Evolutionary conservation across 192 early-diverging fungal species (phyloP), one percentile per base, ranked within the genome.

Genomic region (Obelidium mucronatum): DNA sequence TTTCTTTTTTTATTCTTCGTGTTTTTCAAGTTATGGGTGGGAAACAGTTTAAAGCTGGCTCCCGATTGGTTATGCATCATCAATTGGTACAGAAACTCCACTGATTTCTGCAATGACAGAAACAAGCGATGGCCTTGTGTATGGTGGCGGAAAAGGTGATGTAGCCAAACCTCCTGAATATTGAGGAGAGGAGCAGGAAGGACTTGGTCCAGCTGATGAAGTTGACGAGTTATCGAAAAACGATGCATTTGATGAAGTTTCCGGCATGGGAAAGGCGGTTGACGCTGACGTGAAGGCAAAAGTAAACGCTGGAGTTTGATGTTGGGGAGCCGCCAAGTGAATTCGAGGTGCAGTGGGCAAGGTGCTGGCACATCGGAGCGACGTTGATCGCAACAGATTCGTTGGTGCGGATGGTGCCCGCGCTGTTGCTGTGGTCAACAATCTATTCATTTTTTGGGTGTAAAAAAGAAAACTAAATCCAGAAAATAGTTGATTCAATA

Each of bases 141-240:
- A 64, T 17, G 62, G 62, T 13, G 62, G 62, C 35, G 62, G 62
- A 8, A 36, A 22, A 64, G 83, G 85, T 87, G 94, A 75, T 94
- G 90, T 75, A 91, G 90, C 77, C 83, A 91, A 6, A 88, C 92
- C 48, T 79, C 87, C 44, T 48, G 44, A 48, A n/a, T n/a, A n/a
- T n/a, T n/a, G n/a, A n/a, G n/a, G n/a, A n/a, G n/a, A n/a, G n/a
- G n/a, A n/a, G n/a, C n/a, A n/a, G n/a, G 75, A 94, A 94, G 42
- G 79, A n/a, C 0, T 92, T 90, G 78, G 90, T 90, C 53, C 94
- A 62, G 37, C 87, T 61, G 40, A 93, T 89, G 31, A 92, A 90
- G 24, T 92, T 79, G 39, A 93, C 66, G 39, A 91, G 72, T 24
- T 91, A 82, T 24, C 90, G 75, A 4, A 86, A 90, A 37, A 11